Conservation (phyloP, 306 rosid species). For the Cucumis cinereus region DNA sequence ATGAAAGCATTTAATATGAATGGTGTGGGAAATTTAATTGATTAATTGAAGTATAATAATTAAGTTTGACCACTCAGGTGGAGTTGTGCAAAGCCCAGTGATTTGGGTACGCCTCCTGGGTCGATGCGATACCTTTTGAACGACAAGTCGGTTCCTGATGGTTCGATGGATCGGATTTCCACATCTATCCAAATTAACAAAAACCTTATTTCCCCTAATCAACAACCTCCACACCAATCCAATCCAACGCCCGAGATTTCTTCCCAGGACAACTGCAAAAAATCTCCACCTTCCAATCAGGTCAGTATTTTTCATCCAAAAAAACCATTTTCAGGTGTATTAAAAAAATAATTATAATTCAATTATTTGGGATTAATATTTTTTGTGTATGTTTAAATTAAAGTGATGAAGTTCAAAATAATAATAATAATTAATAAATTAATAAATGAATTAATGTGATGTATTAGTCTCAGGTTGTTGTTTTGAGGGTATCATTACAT, state of each 20-base stretch:
- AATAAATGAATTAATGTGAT: background rate
- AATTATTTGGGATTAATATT: background rate
- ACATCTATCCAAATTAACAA: conserved; percentile 19
- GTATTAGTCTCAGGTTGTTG: conserved; percentile 41
- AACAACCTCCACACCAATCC: conserved; percentile 13
- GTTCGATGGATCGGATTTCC: conserved; percentile 26
- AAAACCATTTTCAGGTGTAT: too few species aligned
- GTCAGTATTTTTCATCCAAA: conserved; percentile 20
- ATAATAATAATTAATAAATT: too few species aligned
- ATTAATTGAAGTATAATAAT: too few species aligned
- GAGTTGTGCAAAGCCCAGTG: conserved; percentile 28
- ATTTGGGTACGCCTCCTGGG: conserved; percentile 41
- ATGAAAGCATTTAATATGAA: too few species aligned
- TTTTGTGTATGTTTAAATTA: too few species aligned
- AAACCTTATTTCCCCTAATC: conserved; percentile 4
- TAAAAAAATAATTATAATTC: too few species aligned
- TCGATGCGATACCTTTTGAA: conserved; percentile 65
- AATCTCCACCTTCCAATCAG: conserved; percentile 39
- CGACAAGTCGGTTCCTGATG: conserved; percentile 27
- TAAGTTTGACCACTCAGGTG: background rate
- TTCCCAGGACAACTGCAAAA: background rate
- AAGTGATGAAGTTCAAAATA: too few species aligned
- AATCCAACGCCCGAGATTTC: conserved; percentile 5
- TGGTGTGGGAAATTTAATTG: background rate
- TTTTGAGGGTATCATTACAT: conserved; percentile 82